Evolutionary conservation across 2,329 filamentous ascomycete species (phyloP).

Genomic region (Colletotrichum sp.): DNA sequence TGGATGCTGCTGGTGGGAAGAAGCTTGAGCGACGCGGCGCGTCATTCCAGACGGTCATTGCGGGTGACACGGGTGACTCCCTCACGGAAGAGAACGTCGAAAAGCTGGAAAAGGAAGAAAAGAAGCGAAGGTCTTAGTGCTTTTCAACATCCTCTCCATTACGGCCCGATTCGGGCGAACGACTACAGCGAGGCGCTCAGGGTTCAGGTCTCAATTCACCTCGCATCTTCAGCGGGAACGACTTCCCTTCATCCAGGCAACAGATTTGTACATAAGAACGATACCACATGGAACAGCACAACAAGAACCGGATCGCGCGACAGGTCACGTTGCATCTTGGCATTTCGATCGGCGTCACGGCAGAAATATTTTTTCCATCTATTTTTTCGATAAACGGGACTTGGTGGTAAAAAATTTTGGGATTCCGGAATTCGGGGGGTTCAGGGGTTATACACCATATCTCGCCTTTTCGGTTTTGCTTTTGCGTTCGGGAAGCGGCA

Average conservation of each 20-base stretch:
- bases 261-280: background rate
- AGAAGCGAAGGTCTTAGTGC: conserved; percentile 3
- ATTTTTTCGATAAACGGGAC: background rate
- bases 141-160: background rate
- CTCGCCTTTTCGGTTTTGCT: background rate
- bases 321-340: conserved; percentile 22
- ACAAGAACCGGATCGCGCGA: background rate
- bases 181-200: background rate
- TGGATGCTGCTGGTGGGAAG: conserved; percentile 47
- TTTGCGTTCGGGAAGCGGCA: background rate
- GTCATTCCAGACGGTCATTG: conserved; percentile 37
- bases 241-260: background rate
- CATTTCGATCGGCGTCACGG: conserved; percentile 19
- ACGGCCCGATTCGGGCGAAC: background rate
- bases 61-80: conserved; percentile 48
- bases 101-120: conserved; percentile 44
- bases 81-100: conserved; percentile 61
- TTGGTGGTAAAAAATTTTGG: background rate
- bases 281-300: background rate
- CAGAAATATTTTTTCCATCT: background rate
- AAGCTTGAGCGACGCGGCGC: conserved; percentile 35
- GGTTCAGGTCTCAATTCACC: background rate
- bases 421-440: background rate
- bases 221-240: background rate
- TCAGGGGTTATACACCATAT: background rate